Evolutionary conservation across 345 rosid species (phyloP), one percentile per base, ranked within the genome.

Genomic region (Excoecaria agallocha): DNA sequence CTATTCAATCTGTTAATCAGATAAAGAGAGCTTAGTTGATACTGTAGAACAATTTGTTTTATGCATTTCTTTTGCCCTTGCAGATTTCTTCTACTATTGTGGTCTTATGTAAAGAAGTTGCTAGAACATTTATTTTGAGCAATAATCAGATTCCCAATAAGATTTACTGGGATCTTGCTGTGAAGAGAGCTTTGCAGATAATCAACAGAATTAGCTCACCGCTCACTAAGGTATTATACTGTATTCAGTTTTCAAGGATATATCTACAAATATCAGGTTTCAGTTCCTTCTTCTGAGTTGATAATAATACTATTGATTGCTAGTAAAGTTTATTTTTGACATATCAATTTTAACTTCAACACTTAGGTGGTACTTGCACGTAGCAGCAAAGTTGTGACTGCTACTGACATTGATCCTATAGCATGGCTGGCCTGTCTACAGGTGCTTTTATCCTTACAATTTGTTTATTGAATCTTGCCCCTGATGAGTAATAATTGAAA

Each of bases 351-450:
- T 68, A 50, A 43, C 75, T 68, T 56, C 72, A 38, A 58, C 81
- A 77, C 80, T 56, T 61, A 94, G 98, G 96, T 94, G 68, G 98
- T 94, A 61, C 89, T 94, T 68, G 98, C 92, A 52, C 91, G 98
- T 19, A 88, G 91, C 80, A 91, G 90, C 85, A 87, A 84, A 81
- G 80, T 90, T 75, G 83, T 87, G 39, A 89, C 91, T 12, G 89
- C 86, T 59, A 82, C 78, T 0, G 87, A 87, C 62, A 85, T 94
- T 52, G 92, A 94, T 84, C 97, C 98, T 76, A 81, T 90, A 24
- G 65, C 87, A 66, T 90, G 90, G 96, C 71, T 94, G 71, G 94
- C 97, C 73, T 90, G 88, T 73, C 83, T 94, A 22, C 92, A 90
- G 98, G 98, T 89, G 63, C 45, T 74, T 54, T 57, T 43, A 1